Conservation (phyloP, 2,329 filamentous ascomycete species). For the Fusarium concolor region DNA sequence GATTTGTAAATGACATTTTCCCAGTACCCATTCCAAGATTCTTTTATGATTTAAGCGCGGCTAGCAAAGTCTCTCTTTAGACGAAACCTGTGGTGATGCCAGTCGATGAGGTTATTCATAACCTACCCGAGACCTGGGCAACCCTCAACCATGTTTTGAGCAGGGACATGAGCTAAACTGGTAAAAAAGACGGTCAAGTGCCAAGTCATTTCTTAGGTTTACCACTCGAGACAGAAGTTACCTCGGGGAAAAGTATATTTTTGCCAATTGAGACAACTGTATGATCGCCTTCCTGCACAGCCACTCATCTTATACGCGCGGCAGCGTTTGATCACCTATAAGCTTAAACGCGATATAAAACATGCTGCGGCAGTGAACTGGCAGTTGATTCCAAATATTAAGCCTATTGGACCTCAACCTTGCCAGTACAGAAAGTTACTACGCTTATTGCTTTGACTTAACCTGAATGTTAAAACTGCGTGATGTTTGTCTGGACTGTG, state of each 20-base stretch:
- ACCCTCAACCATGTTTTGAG: accelerated
- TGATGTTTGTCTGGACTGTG: neutral
- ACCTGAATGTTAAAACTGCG: neutral
- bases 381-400: neutral
- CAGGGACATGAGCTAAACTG: neutral
- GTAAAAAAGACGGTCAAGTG: neutral
- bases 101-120: neutral
- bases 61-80: accelerated
- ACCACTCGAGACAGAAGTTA: neutral
- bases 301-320: neutral
- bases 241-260: neutral
- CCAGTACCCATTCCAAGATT: accelerated
- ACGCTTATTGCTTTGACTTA: neutral
- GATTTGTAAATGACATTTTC: accelerated
- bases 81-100: accelerated
- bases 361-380: neutral
- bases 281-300: too few species aligned
- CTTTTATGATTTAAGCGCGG: neutral
- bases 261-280: neutral
- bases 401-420: too few species aligned
- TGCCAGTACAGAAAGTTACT: neutral
- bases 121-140: neutral
- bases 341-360: slow-evolving; percentile 5
- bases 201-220: neutral
- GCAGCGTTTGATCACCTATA: slow-evolving; percentile 2